Conservation (phyloP, 179 eudicot genomes). For the Vitellaria paradoxa region DNA sequence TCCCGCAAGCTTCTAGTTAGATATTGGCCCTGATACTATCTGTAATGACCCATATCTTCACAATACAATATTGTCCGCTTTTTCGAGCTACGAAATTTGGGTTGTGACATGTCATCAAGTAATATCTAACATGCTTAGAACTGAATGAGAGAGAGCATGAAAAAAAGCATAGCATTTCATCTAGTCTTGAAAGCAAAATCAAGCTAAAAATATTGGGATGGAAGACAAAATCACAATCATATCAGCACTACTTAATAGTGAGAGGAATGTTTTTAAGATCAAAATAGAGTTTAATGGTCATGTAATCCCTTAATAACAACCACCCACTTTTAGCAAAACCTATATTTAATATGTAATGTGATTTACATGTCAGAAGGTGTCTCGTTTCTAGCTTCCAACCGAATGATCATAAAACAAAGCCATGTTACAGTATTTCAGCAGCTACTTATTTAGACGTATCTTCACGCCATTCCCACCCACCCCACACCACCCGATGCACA, state of each 20-base stretch:
- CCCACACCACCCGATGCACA: too few species aligned
- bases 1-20: too few species aligned
- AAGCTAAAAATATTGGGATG: background rate
- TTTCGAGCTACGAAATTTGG: too few species aligned
- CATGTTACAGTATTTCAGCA: background rate
- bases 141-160: background rate
- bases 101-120: background rate
- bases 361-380: background rate
- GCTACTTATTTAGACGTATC: background rate
- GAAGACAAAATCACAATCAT: background rate
- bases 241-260: background rate
- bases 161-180: background rate
- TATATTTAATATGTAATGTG: background rate
- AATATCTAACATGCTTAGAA: background rate
- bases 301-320: background rate
- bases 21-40: too few species aligned
- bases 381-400: background rate
- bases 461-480: too few species aligned
- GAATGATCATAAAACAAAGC: background rate
- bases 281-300: background rate
- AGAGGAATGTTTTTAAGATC: background rate
- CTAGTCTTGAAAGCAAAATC: background rate
- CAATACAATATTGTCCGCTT: too few species aligned
- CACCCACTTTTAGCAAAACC: background rate
- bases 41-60: too few species aligned